These are phyloP conservation scores for Willaertia magna DNA, from an alignment of 208 protist species.

Conservation along the genomic window DNA sequence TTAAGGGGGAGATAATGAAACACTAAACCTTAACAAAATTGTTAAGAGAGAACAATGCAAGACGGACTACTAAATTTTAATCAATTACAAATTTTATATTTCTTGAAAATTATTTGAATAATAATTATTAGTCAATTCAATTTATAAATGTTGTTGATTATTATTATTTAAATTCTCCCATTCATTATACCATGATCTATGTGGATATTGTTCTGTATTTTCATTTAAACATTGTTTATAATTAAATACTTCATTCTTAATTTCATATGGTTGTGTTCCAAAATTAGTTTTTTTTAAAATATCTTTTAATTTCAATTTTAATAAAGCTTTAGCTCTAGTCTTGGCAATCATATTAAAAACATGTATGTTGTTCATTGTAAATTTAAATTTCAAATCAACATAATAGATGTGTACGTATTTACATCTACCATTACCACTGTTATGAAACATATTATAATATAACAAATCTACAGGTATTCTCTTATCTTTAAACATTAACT, in stretches of 20 bases:
- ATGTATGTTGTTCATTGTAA: too few species aligned
- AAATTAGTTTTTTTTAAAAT: neutral
- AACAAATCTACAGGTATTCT: neutral
- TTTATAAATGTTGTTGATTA: too few species aligned
- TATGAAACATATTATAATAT: neutral
- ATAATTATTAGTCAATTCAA: too few species aligned
- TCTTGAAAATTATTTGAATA: too few species aligned
- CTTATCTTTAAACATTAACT: too few species aligned
- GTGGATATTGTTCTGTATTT: neutral
- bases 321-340: neutral
- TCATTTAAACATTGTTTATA: neutral
- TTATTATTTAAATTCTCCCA: too few species aligned
- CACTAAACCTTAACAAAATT: too few species aligned
- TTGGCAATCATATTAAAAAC: too few species aligned
- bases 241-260: neutral
- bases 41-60: too few species aligned
- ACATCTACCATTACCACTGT: neutral
- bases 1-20: too few species aligned
- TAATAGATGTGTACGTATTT: neutral
- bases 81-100: too few species aligned
- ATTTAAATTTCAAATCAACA: neutral
- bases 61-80: too few species aligned
- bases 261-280: neutral
- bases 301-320: neutral
- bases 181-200: neutral